Evolutionary conservation across 2,329 filamentous ascomycete species (phyloP).

Genomic region (Hyphodiscus sp.): DNA sequence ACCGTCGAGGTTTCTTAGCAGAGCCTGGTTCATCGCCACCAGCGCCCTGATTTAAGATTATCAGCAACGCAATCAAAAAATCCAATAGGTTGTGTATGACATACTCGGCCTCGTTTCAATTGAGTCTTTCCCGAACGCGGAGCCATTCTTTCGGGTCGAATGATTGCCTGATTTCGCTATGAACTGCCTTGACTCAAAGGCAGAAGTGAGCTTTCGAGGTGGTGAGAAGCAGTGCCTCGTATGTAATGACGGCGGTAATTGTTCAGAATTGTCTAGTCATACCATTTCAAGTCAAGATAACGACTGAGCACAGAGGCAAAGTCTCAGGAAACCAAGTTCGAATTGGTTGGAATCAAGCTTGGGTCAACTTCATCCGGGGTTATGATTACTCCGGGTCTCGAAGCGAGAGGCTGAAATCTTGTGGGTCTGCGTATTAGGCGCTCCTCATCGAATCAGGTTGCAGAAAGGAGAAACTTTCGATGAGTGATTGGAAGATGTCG

Average conservation of each 20-base stretch:
- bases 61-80: slow-evolving; percentile 17
- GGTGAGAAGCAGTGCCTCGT: background rate
- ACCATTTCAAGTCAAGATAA: background rate
- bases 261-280: background rate
- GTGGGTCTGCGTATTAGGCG: background rate
- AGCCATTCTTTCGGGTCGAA: slow-evolving; percentile 28
- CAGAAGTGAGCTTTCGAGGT: background rate
- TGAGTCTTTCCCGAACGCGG: slow-evolving; percentile 68
- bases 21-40: slow-evolving; percentile 21
- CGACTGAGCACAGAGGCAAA: background rate
- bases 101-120: slow-evolving; percentile 75
- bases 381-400: background rate
- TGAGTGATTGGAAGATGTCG: background rate
- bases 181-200: background rate
- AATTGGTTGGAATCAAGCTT: background rate
- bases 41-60: slow-evolving; percentile 15
- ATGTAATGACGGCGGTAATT: background rate
- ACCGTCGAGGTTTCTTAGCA: slow-evolving; percentile 79
- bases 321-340: background rate
- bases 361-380: background rate
- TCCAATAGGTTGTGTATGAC: slow-evolving; percentile 29
- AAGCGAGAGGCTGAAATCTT: background rate
- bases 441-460: background rate
- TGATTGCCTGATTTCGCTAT: background rate
- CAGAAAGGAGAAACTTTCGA: background rate